Conservation (phyloP, 345 rosid species). For the Syzygium oleosum region DNA sequence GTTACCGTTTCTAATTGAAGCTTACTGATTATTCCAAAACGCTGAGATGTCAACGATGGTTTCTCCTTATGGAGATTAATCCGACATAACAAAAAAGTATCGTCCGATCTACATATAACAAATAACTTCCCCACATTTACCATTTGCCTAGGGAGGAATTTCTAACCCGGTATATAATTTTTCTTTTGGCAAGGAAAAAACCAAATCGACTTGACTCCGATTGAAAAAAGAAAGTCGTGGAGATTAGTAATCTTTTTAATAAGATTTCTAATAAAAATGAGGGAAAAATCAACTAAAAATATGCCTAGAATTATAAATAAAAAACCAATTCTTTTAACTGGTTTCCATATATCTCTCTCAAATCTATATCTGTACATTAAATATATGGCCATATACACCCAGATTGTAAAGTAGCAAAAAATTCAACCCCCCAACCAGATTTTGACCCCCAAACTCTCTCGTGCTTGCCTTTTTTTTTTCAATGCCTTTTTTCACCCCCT, state of each 20-base stretch:
- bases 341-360: neutral
- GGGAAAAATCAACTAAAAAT: neutral
- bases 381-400: neutral
- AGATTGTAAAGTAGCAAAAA: neutral
- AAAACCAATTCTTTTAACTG: neutral
- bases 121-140: neutral
- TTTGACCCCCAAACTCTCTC: neutral
- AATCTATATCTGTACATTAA: neutral
- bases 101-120: neutral
- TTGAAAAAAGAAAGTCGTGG: neutral
- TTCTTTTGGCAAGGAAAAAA: too few species aligned
- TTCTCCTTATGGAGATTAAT: neutral
- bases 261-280: too few species aligned
- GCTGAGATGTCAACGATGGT: fast-evolving
- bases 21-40: neutral
- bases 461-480: neutral
- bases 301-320: neutral
- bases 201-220: too few species aligned
- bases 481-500: neutral
- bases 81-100: neutral
- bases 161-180: too few species aligned
- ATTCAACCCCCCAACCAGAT: neutral
- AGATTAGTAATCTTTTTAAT: too few species aligned
- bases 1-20: neutral
- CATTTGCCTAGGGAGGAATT: fast-evolving